These are phyloP conservation scores for Ramularia endophylla DNA, from an alignment of 2,329 filamentous ascomycete genomes.

Conservation along the genomic window DNA sequence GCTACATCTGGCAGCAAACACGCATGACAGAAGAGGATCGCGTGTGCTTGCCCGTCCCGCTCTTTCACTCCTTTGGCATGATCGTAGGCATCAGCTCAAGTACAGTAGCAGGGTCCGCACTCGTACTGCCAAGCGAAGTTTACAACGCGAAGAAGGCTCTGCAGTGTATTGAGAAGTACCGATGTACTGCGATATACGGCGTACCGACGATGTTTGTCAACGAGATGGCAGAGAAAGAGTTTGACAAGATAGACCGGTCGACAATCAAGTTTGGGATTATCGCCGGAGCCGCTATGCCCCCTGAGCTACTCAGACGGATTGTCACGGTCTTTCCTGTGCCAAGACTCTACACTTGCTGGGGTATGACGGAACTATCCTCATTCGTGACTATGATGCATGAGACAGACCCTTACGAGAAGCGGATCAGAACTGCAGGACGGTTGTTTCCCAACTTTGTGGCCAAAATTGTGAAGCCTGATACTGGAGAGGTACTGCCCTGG, in stretches of 20 bases:
- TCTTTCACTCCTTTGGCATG: conserved; percentile 83
- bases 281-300: conserved; percentile 70
- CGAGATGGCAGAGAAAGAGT: conserved; percentile 23
- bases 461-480: conserved; percentile 66
- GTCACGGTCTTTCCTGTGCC: conserved; percentile 64
- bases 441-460: conserved; percentile 67
- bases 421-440: conserved; percentile 67
- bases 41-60: conserved; percentile 75
- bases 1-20: conserved; percentile 25
- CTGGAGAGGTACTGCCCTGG: conserved; percentile 58
- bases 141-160: conserved; percentile 42
- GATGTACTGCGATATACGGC: conserved; percentile 66
- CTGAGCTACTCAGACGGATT: conserved; percentile 67
- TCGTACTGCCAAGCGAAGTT: conserved; percentile 68
- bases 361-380: conserved; percentile 57
- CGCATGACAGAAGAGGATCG: conserved; percentile 49
- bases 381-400: conserved; percentile 27
- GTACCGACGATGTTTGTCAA: conserved; percentile 82
- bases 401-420: conserved; percentile 56
- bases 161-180: conserved; percentile 41
- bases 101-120: conserved; percentile 52
- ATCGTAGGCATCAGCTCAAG: conserved; percentile 41
- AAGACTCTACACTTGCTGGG: conserved; percentile 54
- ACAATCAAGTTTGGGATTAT: conserved; percentile 49
- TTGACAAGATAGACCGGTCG: conserved; percentile 19